Conservation (phyloP, 2,329 filamentous ascomycete genomes). For the Ascochyta clinopodiicola region DNA sequence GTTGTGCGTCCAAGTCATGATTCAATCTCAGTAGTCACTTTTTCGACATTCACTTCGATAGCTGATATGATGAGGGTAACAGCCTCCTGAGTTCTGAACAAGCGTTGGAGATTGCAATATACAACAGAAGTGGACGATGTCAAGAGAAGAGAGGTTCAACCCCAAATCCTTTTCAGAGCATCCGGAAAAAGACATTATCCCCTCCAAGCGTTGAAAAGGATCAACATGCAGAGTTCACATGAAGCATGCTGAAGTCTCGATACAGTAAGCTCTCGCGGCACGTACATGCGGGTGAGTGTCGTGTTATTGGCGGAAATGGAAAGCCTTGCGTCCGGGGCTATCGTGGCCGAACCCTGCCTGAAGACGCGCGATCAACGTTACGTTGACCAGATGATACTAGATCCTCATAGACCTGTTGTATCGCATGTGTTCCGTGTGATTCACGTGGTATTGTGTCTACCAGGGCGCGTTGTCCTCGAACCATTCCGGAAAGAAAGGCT, state of each 20-base stretch:
- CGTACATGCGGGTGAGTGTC: not conserved
- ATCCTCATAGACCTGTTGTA: not conserved
- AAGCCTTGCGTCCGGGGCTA: not conserved
- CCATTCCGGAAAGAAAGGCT: conserved; percentile 17
- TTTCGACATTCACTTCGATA: not conserved
- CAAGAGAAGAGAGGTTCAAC: not conserved
- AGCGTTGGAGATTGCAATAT: too few species aligned
- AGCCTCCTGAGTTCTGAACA: not conserved
- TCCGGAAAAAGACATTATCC: not conserved
- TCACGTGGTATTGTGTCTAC: not conserved
- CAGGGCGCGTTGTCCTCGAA: conserved; percentile 9
- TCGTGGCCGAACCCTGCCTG: conserved; percentile 4
- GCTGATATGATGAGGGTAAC: not conserved
- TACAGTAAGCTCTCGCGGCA: not conserved
- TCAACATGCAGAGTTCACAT: not conserved
- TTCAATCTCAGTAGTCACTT: not conserved
- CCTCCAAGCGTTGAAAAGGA: not conserved
- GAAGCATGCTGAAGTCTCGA: not conserved
- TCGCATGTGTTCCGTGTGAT: not conserved
- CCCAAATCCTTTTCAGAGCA: not conserved
- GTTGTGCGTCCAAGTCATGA: conserved; percentile 17
- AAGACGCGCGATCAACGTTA: not conserved
- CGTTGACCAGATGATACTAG: not conserved
- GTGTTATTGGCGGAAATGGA: conserved; percentile 16
- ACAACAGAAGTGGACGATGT: not conserved